Evolutionary conservation across 768 basidiomycete genomes (phyloP).

Genomic region (Thelephora ganbajun): DNA sequence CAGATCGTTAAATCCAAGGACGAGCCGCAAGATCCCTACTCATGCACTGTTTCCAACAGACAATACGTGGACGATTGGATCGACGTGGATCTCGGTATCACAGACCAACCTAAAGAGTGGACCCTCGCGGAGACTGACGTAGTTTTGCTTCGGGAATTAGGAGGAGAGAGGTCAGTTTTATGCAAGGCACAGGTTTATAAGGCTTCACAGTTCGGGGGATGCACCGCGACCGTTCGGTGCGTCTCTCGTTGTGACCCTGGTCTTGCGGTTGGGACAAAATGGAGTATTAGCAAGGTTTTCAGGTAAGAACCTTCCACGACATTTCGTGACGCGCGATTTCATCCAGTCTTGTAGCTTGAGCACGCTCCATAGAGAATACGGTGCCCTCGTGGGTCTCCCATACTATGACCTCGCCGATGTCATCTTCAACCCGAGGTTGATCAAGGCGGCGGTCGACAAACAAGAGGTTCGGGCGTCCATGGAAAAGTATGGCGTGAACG

Average conservation of each 20-base stretch:
- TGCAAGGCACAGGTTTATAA: slow-evolving; percentile 53
- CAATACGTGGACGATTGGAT: slow-evolving; percentile 71
- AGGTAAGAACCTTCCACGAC: slow-evolving; percentile 36
- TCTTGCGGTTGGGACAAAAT: slow-evolving; percentile 48
- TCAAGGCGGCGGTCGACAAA: slow-evolving; percentile 28
- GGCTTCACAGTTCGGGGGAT: slow-evolving; percentile 23
- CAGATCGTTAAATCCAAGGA: slow-evolving; percentile 73
- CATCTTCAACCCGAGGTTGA: slow-evolving; percentile 57
- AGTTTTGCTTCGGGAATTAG: slow-evolving; percentile 56
- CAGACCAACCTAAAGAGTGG: slow-evolving; percentile 50
- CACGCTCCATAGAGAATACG: slow-evolving; percentile 87
- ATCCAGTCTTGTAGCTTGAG: slow-evolving; percentile 45
- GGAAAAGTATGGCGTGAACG: slow-evolving; percentile 63
- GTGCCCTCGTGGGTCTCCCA: slow-evolving; percentile 67
- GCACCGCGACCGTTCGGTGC: slow-evolving; percentile 49
- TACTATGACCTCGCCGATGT: slow-evolving; percentile 67
- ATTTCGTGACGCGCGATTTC: not conserved
- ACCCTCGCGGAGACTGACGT: slow-evolving; percentile 72
- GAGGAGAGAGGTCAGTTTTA: slow-evolving; percentile 40
- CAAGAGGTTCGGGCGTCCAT: slow-evolving; percentile 52
- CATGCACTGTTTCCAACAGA: slow-evolving; percentile 53
- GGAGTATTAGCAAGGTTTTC: slow-evolving; percentile 69
- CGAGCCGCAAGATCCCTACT: slow-evolving; percentile 35
- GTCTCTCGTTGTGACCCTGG: slow-evolving; percentile 38
- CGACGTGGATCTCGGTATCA: slow-evolving; percentile 59